Conservation (phyloP, 2,329 filamentous ascomycete species). For the Aspergillus calidoustus region DNA sequence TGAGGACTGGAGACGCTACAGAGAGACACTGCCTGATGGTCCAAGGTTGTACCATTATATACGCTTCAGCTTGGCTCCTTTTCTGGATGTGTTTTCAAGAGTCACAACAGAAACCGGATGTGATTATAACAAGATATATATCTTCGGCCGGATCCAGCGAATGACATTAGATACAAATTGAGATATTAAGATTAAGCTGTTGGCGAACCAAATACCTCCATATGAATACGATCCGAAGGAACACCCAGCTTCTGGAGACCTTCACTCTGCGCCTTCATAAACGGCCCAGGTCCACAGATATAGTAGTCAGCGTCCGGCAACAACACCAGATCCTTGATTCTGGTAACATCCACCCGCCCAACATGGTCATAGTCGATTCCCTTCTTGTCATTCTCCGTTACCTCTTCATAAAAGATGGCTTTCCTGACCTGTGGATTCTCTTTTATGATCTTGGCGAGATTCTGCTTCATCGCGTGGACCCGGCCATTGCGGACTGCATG, state of each 20-base stretch:
- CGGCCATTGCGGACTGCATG: conserved; percentile 59
- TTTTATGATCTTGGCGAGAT: conserved; percentile 58
- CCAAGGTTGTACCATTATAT: too few species aligned
- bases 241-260: conserved; percentile 30
- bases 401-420: conserved; percentile 63
- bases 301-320: conserved; percentile 68
- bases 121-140: too few species aligned
- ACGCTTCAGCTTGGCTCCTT: too few species aligned
- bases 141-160: too few species aligned
- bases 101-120: too few species aligned
- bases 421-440: conserved; percentile 56
- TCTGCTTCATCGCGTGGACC: conserved; percentile 56
- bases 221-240: conserved; percentile 27
- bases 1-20: too few species aligned
- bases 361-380: conserved; percentile 64
- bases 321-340: conserved; percentile 59
- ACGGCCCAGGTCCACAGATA: conserved; percentile 70
- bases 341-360: conserved; percentile 62
- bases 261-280: conserved; percentile 59
- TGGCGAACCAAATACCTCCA: conserved; percentile 33
- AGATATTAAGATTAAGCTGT: not conserved
- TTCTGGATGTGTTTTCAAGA: too few species aligned
- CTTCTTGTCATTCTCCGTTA: conserved; percentile 50
- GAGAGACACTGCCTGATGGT: too few species aligned
- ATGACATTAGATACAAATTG: too few species aligned